These are phyloP conservation scores for Teunomyces stri DNA, from an alignment of 805 yeast species.

Conservation along the genomic window DNA sequence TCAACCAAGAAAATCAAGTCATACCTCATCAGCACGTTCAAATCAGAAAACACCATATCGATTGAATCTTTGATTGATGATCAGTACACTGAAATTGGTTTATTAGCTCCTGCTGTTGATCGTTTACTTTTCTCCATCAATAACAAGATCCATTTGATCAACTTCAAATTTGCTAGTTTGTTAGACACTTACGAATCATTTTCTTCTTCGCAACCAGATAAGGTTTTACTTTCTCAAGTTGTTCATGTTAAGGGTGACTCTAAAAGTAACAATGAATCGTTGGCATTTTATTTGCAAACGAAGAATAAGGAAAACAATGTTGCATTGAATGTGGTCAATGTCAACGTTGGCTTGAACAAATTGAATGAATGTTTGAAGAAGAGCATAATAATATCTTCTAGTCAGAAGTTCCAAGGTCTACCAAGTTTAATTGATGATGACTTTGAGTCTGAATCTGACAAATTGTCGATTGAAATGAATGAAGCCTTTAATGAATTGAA, in stretches of 20 bases:
- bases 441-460: conserved; percentile 16
- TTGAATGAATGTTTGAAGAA: conserved; percentile 71
- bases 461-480: conserved; percentile 15
- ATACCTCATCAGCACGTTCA: conserved; percentile 23
- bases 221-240: conserved; percentile 25
- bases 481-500: conserved; percentile 26
- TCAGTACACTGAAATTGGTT: conserved; percentile 19
- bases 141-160: conserved; percentile 42
- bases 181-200: conserved; percentile 25
- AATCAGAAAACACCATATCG: conserved; percentile 17
- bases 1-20: conserved; percentile 16
- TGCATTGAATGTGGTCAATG: conserved; percentile 42
- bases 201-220: conserved; percentile 18
- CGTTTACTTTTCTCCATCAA: conserved; percentile 44
- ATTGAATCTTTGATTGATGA: conserved; percentile 16
- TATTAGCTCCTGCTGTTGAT: conserved; percentile 42
- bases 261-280: conserved; percentile 37
- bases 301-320: conserved; percentile 43
- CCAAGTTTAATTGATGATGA: conserved; percentile 21
- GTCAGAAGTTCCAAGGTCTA: conserved; percentile 25
- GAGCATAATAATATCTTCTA: conserved; percentile 30
- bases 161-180: conserved; percentile 43
- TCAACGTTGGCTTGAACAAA: conserved; percentile 66
- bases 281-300: conserved; percentile 40
- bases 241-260: conserved; percentile 44